Percentiles rank a stretch among this genome's conserved stretches.
phyloP scores from a whole-genome alignment of 805 yeast genomes.

The Ogataea minuta region DNA sequence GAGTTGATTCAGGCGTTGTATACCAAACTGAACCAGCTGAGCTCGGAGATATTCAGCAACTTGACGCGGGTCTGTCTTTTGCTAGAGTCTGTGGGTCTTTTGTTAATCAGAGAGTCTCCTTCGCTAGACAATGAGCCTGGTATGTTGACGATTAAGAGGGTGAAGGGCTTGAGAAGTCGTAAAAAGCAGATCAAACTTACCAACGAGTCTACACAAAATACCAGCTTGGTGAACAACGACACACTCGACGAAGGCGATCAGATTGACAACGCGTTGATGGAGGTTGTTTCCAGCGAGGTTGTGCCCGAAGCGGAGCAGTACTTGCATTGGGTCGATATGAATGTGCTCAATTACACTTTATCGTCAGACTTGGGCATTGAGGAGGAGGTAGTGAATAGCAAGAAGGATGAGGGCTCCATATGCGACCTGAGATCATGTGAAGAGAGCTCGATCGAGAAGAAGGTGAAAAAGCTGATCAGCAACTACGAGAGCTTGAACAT shows the following conservation, averaged over 20 bases:
- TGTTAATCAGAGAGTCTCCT: constrained; percentile 47
- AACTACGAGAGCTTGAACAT: constrained; percentile 19
- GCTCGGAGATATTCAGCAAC: constrained; percentile 36
- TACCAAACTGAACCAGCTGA: constrained; percentile 42
- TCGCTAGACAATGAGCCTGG: constrained; percentile 31
- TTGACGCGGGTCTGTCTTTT: constrained; percentile 52
- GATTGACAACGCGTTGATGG: constrained; percentile 36
- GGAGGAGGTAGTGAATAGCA: constrained; percentile 15
- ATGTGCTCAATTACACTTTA: constrained; percentile 28
- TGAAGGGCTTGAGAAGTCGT: constrained; percentile 68
- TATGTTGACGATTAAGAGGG: constrained; percentile 60
- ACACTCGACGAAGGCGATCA: constrained; percentile 25
- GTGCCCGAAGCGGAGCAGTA: constrained; percentile 36
- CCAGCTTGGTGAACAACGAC: constrained; percentile 29
- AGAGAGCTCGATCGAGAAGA: constrained; percentile 26
- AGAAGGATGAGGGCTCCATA: constrained; percentile 11
- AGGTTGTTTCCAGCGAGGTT: constrained; percentile 38
- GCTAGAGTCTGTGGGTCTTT: constrained; percentile 74
- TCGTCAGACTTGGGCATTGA: constrained; percentile 28
- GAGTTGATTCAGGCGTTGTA: constrained; percentile 25
- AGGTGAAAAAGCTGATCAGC: constrained; percentile 15
- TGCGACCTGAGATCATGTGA: constrained; percentile 17
- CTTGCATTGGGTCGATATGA: constrained; percentile 49
- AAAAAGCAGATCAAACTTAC: constrained; percentile 30
- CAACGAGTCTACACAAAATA: constrained; percentile 15